Evolutionary conservation across 225 moss, liverwort and hornwort genomes (phyloP).

Genomic region (Bryum argenteum): DNA sequence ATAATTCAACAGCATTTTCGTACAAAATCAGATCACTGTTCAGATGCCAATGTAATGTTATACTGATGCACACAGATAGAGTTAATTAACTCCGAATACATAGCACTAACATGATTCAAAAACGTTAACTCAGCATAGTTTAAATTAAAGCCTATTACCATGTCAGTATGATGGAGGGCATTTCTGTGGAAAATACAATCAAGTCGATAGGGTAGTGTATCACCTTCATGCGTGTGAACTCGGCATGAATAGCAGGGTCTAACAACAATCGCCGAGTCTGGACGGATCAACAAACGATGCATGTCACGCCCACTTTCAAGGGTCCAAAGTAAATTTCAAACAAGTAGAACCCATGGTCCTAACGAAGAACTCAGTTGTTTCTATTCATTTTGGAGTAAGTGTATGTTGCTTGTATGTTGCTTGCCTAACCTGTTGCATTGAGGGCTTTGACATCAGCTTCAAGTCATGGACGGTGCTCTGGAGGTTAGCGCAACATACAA

Average conservation of each 20-base stretch:
- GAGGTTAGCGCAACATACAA: slow-evolving; percentile 27
- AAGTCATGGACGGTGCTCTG: slow-evolving; percentile 88
- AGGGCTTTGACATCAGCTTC: slow-evolving; percentile 88
- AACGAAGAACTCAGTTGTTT: slow-evolving; percentile 14
- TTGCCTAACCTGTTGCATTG: slow-evolving; percentile 79
- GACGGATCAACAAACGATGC: slow-evolving; percentile 11
- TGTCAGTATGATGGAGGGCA: not conserved
- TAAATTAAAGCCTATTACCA: not conserved
- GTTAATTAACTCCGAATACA: not conserved
- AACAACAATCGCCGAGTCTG: slow-evolving; percentile 19
- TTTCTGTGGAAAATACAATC: not conserved
- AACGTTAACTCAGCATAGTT: not conserved
- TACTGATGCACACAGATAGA: too few species aligned
- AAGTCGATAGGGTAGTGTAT: not conserved
- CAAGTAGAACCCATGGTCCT: slow-evolving; percentile 6
- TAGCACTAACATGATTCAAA: not conserved
- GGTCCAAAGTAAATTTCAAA: not conserved
- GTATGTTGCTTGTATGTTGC: not conserved
- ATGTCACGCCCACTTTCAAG: slow-evolving; percentile 26
- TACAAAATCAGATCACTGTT: not conserved
- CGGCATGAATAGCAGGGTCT: too few species aligned
- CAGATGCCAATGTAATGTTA: not conserved
- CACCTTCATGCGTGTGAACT: slow-evolving; percentile 86
- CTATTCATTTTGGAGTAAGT: not conserved
- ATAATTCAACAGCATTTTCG: not conserved